Percentiles rank a stretch among this genome's conserved stretches.
These are phyloP conservation scores for Graphilbum ipis-grandicollis DNA, from an alignment of 2,329 filamentous ascomycete genomes.

Conservation along the genomic window DNA sequence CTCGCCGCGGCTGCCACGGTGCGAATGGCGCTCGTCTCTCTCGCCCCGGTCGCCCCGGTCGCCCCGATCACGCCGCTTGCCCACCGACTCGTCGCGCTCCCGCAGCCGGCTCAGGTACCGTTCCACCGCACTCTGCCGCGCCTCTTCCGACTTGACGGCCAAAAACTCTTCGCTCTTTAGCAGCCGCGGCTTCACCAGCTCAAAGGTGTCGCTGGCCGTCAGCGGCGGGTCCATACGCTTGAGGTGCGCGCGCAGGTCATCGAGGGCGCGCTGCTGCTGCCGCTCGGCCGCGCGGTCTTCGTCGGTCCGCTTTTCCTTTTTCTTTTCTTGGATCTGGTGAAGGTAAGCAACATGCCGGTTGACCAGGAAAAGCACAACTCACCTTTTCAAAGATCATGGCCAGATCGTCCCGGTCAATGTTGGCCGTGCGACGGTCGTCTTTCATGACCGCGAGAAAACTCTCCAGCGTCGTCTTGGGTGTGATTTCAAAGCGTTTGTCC, in stretches of 20 bases:
- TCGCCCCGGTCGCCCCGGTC: conserved; percentile 17
- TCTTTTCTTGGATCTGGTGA: conserved; percentile 65
- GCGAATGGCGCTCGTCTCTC: conserved; percentile 18
- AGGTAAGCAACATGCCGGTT: not conserved
- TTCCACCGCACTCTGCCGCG: conserved; percentile 71
- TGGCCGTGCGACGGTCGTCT: conserved; percentile 74
- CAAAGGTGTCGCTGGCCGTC: conserved; percentile 63
- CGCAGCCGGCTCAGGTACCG: conserved; percentile 81
- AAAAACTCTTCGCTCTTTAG: conserved; percentile 72
- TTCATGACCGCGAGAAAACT: conserved; percentile 73
- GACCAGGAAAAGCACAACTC: conserved; percentile 18
- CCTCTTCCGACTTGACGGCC: conserved; percentile 66
- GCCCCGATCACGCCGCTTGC: conserved; percentile 27
- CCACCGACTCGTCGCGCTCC: conserved; percentile 56
- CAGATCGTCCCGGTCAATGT: conserved; percentile 65
- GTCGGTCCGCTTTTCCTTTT: conserved; percentile 63
- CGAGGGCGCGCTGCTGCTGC: conserved; percentile 67
- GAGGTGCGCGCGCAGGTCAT: conserved; percentile 69
- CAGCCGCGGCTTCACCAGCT: conserved; percentile 66
- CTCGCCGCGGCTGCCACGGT: conserved; percentile 2
- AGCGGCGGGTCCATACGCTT: conserved; percentile 84
- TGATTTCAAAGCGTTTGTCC: conserved; percentile 87
- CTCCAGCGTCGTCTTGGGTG: conserved; percentile 68
- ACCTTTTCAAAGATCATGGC: conserved; percentile 71
- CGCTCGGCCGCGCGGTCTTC: conserved; percentile 77